Percentiles rank a stretch among this genome's conserved stretches.
phyloP scores from a whole-genome alignment of 2,329 filamentous ascomycete species.

The Sporothrix brunneoviolacea region DNA sequence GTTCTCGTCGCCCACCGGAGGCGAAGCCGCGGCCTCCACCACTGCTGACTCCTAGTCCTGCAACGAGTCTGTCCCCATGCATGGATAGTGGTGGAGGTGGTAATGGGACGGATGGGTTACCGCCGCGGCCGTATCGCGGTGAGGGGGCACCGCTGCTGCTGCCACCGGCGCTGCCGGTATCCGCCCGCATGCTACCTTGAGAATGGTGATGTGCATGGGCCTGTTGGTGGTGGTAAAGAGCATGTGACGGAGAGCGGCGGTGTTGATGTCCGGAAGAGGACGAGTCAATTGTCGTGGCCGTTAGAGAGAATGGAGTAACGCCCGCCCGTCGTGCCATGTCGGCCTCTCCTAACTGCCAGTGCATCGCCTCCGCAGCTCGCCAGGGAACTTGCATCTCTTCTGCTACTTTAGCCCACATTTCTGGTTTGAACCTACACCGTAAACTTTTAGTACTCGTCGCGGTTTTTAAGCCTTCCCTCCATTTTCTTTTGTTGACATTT shows the following conservation, averaged over 20 bases:
- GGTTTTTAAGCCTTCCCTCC: too few relatives aligned
- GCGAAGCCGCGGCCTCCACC: slow-evolving; percentile 1
- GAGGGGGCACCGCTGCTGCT: slow-evolving; percentile 27
- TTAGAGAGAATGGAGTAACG: slow-evolving; percentile 74
- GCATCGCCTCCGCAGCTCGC: slow-evolving; percentile 95
- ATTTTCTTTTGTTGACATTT: too few relatives aligned
- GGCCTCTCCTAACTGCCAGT: slow-evolving; percentile 89
- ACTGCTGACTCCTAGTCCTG: slow-evolving; percentile 24
- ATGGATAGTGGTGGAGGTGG: slow-evolving; percentile 14
- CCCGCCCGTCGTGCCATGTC: slow-evolving; percentile 93
- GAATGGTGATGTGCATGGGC: slow-evolving; percentile 27
- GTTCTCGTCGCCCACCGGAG: not conserved
- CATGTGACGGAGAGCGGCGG: slow-evolving; percentile 32
- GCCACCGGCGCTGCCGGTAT: slow-evolving; percentile 32
- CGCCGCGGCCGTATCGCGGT: slow-evolving; percentile 37
- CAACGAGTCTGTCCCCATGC: slow-evolving; percentile 21
- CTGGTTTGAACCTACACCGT: slow-evolving; percentile 73
- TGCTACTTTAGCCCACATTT: slow-evolving; percentile 96
- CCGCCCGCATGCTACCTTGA: slow-evolving; percentile 30
- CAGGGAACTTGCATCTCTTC: slow-evolving; percentile 94
- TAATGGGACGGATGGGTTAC: slow-evolving; percentile 9
- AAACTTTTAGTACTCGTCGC: slow-evolving; percentile 7
- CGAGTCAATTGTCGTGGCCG: slow-evolving; percentile 41
- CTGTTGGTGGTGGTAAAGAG: slow-evolving; percentile 16
- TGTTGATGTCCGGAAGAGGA: slow-evolving; percentile 21